A percentile compares a stretch with the other conserved stretches of the same genome.
phyloP scores from a whole-genome alignment of 1,284 basidiomycete species.

The Ceratobasidium theobromae region DNA sequence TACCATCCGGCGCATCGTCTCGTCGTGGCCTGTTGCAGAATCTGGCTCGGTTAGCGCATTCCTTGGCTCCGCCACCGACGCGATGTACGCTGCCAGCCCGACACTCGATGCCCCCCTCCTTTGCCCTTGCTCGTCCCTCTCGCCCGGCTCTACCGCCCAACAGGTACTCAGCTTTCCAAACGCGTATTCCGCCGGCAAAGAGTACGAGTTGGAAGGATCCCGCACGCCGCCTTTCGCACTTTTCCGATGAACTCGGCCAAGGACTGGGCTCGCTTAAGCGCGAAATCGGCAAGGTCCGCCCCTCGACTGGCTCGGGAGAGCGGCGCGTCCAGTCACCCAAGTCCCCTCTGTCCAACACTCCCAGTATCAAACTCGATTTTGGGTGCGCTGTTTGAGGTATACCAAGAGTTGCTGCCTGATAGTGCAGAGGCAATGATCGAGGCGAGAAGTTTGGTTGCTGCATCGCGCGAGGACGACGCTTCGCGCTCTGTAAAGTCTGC shows the following conservation, averaged over 20 bases:
- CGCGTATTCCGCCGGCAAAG: constrained; percentile 46
- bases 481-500: not conserved
- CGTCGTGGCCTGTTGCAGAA: constrained; percentile 14
- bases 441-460: not conserved
- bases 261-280: constrained; percentile 42
- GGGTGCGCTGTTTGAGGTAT: constrained; percentile 41
- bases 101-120: constrained; percentile 66
- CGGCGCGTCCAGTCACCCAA: constrained; percentile 3
- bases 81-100: constrained; percentile 46
- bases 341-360: constrained; percentile 1
- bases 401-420: constrained; percentile 5
- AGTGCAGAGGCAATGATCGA: not conserved
- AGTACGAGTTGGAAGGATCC: constrained; percentile 40
- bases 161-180: constrained; percentile 77
- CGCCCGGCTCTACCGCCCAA: constrained; percentile 49
- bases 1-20: constrained; percentile 50
- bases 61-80: constrained; percentile 41
- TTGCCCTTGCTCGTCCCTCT: constrained; percentile 66
- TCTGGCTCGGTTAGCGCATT: constrained; percentile 49
- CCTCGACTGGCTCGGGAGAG: constrained; percentile 35
- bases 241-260: constrained; percentile 39
- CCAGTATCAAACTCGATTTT: constrained; percentile 40
- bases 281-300: constrained; percentile 36
- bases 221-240: constrained; percentile 39
- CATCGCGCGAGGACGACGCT: constrained; percentile 9